These are phyloP conservation scores for Calonectria honghensis DNA, from an alignment of 2,329 filamentous ascomycete species.

Conservation along the genomic window DNA sequence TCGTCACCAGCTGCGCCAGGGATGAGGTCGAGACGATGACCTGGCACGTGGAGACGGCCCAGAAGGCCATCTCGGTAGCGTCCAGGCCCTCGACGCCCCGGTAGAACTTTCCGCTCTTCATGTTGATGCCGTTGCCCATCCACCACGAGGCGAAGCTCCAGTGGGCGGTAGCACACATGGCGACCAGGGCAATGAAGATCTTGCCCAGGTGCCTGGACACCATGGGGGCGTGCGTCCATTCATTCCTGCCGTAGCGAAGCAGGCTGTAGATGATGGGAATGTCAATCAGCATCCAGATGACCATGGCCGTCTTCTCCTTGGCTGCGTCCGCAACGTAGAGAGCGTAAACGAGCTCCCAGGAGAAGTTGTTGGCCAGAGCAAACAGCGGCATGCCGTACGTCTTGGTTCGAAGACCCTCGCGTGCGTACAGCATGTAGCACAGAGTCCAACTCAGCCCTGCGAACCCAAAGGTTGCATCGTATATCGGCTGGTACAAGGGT, in stretches of 20 bases:
- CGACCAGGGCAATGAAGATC: conserved; percentile 24
- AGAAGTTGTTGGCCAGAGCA: conserved; percentile 36
- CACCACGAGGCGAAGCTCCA: conserved; percentile 35
- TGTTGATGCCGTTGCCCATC: conserved; percentile 34
- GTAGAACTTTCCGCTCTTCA: conserved; percentile 39
- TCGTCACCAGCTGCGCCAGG: conserved; percentile 24
- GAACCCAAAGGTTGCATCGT: conserved; percentile 39
- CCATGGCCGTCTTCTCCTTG: conserved; percentile 32
- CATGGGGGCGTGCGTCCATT: conserved; percentile 36
- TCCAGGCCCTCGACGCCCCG: conserved; percentile 35
- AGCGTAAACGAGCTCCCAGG: conserved; percentile 36
- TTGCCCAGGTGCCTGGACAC: conserved; percentile 35
- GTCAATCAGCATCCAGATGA: conserved; percentile 38
- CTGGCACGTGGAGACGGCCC: conserved; percentile 30
- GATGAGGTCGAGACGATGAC: conserved; percentile 37
- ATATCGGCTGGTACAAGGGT: conserved; percentile 33
- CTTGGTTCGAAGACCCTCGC: conserved; percentile 30
- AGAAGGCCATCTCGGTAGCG: conserved; percentile 36
- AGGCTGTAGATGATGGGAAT: conserved; percentile 36
- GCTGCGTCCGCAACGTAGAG: conserved; percentile 22
- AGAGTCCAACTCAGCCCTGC: conserved; percentile 36
- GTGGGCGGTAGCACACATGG: conserved; percentile 22
- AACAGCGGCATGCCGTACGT: conserved; percentile 40
- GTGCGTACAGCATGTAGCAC: conserved; percentile 36
- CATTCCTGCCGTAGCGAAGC: conserved; percentile 20